phyloP scores from a whole-genome alignment of 179 eudicot genomes.

The Pouteria campechiana region DNA sequence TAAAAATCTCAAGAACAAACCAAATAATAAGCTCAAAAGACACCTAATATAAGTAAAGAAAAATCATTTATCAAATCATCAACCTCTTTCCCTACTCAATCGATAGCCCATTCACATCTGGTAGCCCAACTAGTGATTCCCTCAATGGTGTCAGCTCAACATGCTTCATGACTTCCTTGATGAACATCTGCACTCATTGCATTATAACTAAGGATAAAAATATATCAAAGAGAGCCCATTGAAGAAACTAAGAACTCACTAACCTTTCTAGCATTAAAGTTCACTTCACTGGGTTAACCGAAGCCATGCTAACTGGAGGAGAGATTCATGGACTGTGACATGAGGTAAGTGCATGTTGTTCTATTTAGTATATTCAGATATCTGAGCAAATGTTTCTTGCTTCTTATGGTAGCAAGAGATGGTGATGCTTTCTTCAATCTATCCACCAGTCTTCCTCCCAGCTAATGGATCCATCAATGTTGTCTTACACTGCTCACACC shows the following conservation, averaged over 20 bases:
- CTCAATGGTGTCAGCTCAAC: not conserved
- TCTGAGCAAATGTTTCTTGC: constrained; percentile 34
- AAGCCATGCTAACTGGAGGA: constrained; percentile 35
- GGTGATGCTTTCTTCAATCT: constrained; percentile 26
- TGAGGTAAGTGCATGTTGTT: constrained; percentile 35
- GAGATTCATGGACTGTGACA: constrained; percentile 40
- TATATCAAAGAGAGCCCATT: too few species aligned
- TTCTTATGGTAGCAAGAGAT: constrained; percentile 37
- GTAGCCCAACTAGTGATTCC: not conserved
- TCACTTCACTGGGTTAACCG: too few species aligned
- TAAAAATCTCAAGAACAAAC: too few species aligned
- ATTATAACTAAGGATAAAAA: too few species aligned
- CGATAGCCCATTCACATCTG: constrained; percentile 1
- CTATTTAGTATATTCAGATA: constrained; percentile 41
- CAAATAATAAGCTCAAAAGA: too few species aligned
- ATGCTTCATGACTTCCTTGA: too few species aligned
- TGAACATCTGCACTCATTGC: not conserved
- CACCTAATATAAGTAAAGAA: too few species aligned
- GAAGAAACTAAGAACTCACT: too few species aligned
- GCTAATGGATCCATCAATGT: constrained; percentile 38
- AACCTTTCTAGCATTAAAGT: too few species aligned
- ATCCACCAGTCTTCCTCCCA: constrained; percentile 39
- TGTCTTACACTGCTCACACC: constrained; percentile 28
- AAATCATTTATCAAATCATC: too few species aligned
- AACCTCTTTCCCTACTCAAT: too few species aligned